Conservation (phyloP, 225 moss, liverwort and hornwort genomes). For the Sphagnum tenellum region DNA sequence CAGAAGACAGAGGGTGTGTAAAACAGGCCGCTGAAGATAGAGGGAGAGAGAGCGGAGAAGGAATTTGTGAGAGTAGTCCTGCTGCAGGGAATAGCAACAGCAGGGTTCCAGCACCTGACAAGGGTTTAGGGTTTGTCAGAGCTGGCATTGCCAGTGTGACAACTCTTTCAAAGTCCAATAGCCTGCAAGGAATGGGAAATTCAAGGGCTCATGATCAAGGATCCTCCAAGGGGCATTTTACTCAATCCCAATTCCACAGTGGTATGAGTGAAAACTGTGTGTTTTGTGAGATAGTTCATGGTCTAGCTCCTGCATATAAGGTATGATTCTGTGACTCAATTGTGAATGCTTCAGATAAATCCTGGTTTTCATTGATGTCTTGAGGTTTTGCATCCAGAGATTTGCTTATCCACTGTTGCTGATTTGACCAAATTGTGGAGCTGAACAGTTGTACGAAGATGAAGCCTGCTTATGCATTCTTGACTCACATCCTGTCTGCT, state of each 20-base stretch:
- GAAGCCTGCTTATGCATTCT: slow-evolving; percentile 50
- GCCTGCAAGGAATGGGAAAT: neutral
- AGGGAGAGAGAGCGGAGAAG: neutral
- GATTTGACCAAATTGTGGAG: neutral
- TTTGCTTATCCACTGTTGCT: neutral
- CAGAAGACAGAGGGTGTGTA: neutral
- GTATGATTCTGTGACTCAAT: neutral
- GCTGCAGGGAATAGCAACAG: slow-evolving; percentile 3
- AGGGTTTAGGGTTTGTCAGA: slow-evolving; percentile 8
- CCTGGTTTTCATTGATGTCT: neutral
- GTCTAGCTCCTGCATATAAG: slow-evolving; percentile 27
- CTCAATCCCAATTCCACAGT: neutral
- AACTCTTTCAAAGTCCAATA: slow-evolving; percentile 12
- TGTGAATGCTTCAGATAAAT: neutral
- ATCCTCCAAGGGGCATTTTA: slow-evolving; percentile 1
- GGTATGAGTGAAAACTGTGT: slow-evolving; percentile 21
- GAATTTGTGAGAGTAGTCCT: neutral
- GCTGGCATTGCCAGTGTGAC: slow-evolving; percentile 27
- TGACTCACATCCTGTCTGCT: slow-evolving; percentile 40
- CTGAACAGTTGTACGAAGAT: slow-evolving; percentile 51
- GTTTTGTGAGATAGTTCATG: slow-evolving; percentile 48
- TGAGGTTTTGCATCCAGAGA: neutral
- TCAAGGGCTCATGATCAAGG: neutral
- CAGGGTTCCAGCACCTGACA: neutral
- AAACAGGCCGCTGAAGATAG: neutral